phyloP scores from a whole-genome alignment of 139 green algal species.

The Coccomyxa sp. region DNA sequence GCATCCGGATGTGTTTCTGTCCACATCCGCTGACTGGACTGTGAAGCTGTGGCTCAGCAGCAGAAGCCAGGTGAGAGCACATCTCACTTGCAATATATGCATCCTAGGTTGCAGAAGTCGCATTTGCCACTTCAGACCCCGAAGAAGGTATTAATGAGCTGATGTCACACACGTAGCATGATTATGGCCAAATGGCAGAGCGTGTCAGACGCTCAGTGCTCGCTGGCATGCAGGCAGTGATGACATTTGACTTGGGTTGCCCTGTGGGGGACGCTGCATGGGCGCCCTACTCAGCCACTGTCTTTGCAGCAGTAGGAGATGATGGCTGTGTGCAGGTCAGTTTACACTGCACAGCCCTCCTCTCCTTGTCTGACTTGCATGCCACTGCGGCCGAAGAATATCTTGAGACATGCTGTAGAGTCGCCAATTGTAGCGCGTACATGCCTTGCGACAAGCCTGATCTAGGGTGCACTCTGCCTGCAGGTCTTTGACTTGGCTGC shows the following conservation, averaged over 20 bases:
- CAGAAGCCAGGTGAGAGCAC: not conserved
- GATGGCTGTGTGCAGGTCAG: constrained; percentile 47
- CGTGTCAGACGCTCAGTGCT: not conserved
- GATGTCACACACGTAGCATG: not conserved
- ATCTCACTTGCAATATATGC: not conserved
- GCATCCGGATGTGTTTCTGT: constrained; percentile 80
- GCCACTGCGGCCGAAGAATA: not conserved
- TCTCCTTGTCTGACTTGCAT: not conserved
- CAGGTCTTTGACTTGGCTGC: constrained; percentile 84
- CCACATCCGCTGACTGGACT: constrained; percentile 86
- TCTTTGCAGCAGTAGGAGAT: constrained; percentile 82
- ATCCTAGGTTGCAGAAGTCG: too few relatives aligned
- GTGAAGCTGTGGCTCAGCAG: constrained; percentile 69
- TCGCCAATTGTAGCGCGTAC: not conserved
- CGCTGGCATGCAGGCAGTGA: constrained; percentile 29
- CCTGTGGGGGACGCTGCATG: constrained; percentile 85
- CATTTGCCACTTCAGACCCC: too few relatives aligned
- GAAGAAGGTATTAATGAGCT: not conserved
- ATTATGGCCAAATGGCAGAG: not conserved
- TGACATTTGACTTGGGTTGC: constrained; percentile 66
- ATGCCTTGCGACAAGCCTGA: not conserved
- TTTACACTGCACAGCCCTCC: not conserved
- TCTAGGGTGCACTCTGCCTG: not conserved
- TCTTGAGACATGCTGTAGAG: not conserved
- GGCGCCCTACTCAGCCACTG: constrained; percentile 79